phyloP scores from a whole-genome alignment of 306 rosid species.

The Alnus glutinosa region DNA sequence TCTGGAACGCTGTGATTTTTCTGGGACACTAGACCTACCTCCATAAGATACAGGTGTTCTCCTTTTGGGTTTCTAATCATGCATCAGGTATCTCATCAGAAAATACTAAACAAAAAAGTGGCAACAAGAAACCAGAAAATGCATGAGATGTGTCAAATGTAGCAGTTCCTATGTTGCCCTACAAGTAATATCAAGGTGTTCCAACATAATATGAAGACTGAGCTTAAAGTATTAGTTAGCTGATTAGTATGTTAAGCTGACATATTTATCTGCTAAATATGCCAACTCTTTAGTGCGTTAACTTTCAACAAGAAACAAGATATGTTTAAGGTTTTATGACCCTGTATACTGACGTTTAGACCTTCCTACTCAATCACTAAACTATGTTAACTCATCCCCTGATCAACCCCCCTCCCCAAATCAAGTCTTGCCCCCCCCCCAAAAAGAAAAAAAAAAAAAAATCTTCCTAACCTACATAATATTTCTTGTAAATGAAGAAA shows the following conservation, averaged over 20 bases:
- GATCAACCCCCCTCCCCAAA: not conserved
- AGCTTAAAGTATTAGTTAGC: constrained; percentile 6
- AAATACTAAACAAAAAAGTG: constrained; percentile 28
- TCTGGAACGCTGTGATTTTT: constrained; percentile 87
- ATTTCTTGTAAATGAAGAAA: too few relatives aligned
- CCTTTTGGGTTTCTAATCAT: constrained; percentile 82
- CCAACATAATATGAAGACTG: constrained; percentile 10
- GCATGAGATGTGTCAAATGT: constrained; percentile 5
- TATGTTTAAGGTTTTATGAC: not conserved
- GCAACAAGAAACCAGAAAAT: constrained; percentile 21
- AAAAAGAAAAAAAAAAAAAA: too few relatives aligned
- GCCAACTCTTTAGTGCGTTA: not conserved
- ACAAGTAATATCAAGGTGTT: constrained; percentile 1
- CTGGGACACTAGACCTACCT: constrained; percentile 83
- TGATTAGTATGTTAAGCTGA: not conserved
- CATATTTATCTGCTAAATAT: not conserved
- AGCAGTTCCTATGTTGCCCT: not conserved
- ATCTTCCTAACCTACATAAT: too few relatives aligned
- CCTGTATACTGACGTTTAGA: not conserved
- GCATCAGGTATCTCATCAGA: constrained; percentile 28
- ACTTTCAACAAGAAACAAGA: not conserved
- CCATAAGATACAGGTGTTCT: constrained; percentile 73
- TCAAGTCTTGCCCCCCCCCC: too few relatives aligned
- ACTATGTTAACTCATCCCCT: not conserved
- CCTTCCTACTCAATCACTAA: not conserved